A percentile compares a stretch with the other conserved stretches of the same genome.
Conservation (phyloP, 257 asterid species). For the Solanum peruvianum region DNA sequence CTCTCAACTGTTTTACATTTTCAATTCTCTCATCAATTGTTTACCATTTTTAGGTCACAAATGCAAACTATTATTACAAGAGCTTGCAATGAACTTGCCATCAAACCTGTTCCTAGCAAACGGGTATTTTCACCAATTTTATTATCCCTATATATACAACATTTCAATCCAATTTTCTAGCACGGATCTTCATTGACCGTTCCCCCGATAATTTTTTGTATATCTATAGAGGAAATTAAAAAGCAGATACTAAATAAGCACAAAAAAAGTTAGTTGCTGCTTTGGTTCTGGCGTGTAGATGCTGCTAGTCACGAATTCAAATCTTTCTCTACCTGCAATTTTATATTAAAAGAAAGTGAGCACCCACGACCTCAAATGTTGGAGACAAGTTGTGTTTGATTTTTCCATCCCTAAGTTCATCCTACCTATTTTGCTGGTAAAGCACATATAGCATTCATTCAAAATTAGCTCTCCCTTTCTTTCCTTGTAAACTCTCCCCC, state of each 20-base stretch:
- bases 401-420: neutral
- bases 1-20: neutral
- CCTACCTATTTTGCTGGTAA: neutral
- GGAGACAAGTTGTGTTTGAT: neutral
- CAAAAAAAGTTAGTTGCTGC: neutral
- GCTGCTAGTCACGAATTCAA: neutral
- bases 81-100: conserved; percentile 82
- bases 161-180: neutral
- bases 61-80: conserved; percentile 94
- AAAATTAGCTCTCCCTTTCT: neutral
- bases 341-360: neutral
- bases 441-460: neutral
- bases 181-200: neutral
- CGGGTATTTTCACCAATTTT: conserved; percentile 29
- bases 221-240: neutral
- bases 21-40: neutral
- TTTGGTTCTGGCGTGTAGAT: neutral
- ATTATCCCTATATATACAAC: neutral
- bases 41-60: conserved; percentile 57
- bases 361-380: neutral
- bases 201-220: neutral
- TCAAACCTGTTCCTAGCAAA: conserved; percentile 80
- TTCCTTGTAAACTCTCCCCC: neutral
- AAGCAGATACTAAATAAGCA: too few species aligned
- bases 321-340: neutral